phyloP scores from a whole-genome alignment of 768 basidiomycete species.

The Collybiopsis confluens region DNA sequence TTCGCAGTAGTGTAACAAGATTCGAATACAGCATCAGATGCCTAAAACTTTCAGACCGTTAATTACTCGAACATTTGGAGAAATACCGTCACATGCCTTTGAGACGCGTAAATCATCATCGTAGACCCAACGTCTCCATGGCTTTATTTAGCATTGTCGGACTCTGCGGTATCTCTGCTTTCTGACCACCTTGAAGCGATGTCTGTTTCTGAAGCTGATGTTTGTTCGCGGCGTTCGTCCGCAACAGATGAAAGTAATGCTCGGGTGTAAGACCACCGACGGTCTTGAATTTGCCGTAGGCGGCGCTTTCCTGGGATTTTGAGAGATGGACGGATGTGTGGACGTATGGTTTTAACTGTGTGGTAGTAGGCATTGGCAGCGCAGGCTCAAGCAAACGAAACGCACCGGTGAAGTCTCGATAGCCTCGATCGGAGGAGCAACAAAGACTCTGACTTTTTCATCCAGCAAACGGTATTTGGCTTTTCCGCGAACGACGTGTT shows the following conservation, averaged over 20 bases:
- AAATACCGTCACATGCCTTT: not conserved
- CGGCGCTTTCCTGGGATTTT: slow-evolving; percentile 24
- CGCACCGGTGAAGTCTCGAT: slow-evolving; percentile 57
- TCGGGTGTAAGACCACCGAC: slow-evolving; percentile 37
- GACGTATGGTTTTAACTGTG: slow-evolving; percentile 67
- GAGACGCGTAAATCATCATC: not conserved
- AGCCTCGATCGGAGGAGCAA: slow-evolving; percentile 70
- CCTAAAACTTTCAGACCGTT: no score
- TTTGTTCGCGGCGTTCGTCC: slow-evolving; percentile 13
- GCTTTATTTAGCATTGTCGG: not conserved
- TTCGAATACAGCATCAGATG: no score
- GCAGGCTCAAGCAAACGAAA: slow-evolving; percentile 10
- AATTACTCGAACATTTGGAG: no score
- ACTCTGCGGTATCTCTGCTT: not conserved
- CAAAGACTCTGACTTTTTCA: slow-evolving; percentile 77
- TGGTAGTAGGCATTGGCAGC: not conserved
- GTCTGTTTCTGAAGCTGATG: not conserved
- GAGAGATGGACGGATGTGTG: slow-evolving; percentile 37
- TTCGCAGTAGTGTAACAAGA: no score
- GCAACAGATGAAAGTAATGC: slow-evolving; percentile 38
- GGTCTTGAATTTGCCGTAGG: slow-evolving; percentile 33
- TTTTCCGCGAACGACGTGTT: slow-evolving; percentile 72
- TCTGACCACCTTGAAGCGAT: not conserved
- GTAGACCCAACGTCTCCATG: slow-evolving; percentile 1
- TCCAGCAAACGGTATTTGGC: slow-evolving; percentile 81